phyloP scores from a whole-genome alignment of 2,329 filamentous ascomycete genomes.

The Cryphonectria radicalis region DNA sequence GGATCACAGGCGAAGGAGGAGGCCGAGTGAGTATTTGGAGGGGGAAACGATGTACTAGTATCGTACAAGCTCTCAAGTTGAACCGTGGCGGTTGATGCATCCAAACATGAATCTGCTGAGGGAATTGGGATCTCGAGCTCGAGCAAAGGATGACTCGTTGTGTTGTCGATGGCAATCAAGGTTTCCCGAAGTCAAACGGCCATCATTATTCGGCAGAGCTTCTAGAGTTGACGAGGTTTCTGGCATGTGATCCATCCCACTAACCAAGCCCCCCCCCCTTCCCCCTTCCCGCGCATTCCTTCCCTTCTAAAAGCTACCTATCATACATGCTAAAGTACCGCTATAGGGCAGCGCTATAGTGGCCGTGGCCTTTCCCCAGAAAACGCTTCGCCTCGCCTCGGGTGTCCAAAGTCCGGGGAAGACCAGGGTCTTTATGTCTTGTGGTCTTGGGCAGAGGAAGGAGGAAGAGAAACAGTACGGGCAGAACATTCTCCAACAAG shows the following conservation, averaged over 20 bases:
- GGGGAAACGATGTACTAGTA: background rate
- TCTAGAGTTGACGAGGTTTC: slow-evolving; percentile 2
- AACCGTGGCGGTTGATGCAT: background rate
- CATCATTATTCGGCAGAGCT: background rate
- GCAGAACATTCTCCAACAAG: background rate
- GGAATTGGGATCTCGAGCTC: background rate
- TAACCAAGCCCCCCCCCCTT: background rate
- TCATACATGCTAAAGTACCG: background rate
- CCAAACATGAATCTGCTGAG: background rate
- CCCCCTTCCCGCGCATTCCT: background rate
- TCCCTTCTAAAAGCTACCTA: background rate
- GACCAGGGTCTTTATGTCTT: background rate
- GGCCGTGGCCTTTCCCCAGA: slow-evolving; percentile 6
- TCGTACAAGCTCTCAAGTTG: background rate
- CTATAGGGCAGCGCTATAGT: background rate
- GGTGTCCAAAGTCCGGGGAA: slow-evolving; percentile 14
- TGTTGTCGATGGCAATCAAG: background rate
- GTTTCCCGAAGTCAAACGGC: slow-evolving; percentile 26
- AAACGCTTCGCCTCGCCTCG: slow-evolving; percentile 8
- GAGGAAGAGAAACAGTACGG: background rate
- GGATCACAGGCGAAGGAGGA: background rate
- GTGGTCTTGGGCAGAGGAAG: background rate
- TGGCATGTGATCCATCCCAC: slow-evolving; percentile 19
- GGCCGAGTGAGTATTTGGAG: too few species aligned
- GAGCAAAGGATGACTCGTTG: background rate